A percentile compares a stretch with the other conserved stretches of the same genome.
These are phyloP conservation scores for Pseudocercospora fijiensis DNA, from an alignment of 2,329 filamentous ascomycete genomes.

Conservation along the genomic window DNA sequence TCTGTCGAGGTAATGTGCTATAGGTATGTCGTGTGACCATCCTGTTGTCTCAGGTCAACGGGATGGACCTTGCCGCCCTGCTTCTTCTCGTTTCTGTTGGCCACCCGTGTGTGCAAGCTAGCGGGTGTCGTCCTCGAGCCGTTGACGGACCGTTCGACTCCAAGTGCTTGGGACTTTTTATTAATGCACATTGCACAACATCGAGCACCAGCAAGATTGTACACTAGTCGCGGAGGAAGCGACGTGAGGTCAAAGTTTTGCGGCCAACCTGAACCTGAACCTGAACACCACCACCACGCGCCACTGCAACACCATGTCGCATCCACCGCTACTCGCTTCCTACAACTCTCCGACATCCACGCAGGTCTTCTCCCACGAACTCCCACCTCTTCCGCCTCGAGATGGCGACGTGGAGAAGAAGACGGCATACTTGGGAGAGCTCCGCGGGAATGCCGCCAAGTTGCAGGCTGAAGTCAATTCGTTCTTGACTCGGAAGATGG, in stretches of 20 bases:
- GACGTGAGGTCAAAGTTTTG: not conserved
- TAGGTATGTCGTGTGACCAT: not conserved
- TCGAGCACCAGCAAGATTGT: not conserved
- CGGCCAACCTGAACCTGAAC: not conserved
- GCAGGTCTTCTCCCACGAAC: not conserved
- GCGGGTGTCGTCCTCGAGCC: not conserved
- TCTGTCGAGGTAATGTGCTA: not conserved
- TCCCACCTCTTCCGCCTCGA: conserved; percentile 24
- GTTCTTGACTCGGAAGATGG: conserved; percentile 72
- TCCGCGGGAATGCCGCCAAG: conserved; percentile 57
- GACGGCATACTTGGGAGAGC: conserved; percentile 58
- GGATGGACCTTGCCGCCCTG: not conserved
- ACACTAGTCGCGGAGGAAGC: not conserved
- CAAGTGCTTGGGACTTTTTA: not conserved
- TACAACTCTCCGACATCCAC: not conserved
- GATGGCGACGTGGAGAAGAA: conserved; percentile 47
- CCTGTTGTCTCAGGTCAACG: not conserved
- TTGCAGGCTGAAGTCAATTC: conserved; percentile 69
- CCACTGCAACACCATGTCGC: not conserved
- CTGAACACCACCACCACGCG: not conserved
- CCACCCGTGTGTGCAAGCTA: not conserved
- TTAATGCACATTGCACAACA: not conserved
- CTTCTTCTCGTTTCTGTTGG: not conserved
- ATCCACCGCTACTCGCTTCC: not conserved
- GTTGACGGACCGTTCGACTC: not conserved